Evolutionary conservation across 495 filamentous ascomycete species (phyloP).

Genomic region (Lineolata rhizophorae): DNA sequence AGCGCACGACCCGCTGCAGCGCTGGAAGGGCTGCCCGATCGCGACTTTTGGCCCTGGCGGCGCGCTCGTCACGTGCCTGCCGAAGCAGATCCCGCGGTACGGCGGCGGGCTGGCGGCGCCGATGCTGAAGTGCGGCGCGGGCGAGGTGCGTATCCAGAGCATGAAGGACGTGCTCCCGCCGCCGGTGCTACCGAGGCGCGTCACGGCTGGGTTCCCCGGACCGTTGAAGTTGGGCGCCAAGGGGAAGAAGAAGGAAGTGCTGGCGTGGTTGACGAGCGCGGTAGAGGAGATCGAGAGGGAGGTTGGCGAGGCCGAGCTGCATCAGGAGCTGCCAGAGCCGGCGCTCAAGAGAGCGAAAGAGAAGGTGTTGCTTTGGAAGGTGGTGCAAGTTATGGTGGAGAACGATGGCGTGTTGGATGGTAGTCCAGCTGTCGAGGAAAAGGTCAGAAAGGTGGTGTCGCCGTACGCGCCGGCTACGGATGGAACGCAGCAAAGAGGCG

Average conservation of each 20-base stretch:
- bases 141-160: slow-evolving; percentile 55
- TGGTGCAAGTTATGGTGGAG: slow-evolving; percentile 60
- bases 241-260: slow-evolving; percentile 81
- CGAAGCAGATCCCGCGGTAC: slow-evolving; percentile 73
- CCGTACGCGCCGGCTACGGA: too few species aligned
- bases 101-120: slow-evolving; percentile 45
- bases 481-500: slow-evolving; percentile 7
- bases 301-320: slow-evolving; percentile 8
- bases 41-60: slow-evolving; percentile 82
- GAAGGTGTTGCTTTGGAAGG: slow-evolving; percentile 70
- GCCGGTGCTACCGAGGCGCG: slow-evolving; percentile 28
- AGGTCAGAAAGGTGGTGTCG: slow-evolving; percentile 50
- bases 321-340: background rate
- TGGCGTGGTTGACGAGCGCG: slow-evolving; percentile 57
- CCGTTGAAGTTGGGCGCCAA: slow-evolving; percentile 85
- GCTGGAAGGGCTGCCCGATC: slow-evolving; percentile 79
- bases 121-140: slow-evolving; percentile 63
- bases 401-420: slow-evolving; percentile 66
- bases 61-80: slow-evolving; percentile 62
- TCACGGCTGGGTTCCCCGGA: slow-evolving; percentile 65
- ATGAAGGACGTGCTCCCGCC: slow-evolving; percentile 47
- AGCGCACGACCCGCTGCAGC: slow-evolving; percentile 50
- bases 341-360: slow-evolving; percentile 39
- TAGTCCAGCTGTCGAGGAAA: slow-evolving; percentile 46
- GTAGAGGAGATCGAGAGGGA: slow-evolving; percentile 49